Percentiles rank a stretch among this genome's conserved stretches.
Evolutionary conservation across 208 protist species (phyloP).

Genomic region (Trypanosoma scelopori): DNA sequence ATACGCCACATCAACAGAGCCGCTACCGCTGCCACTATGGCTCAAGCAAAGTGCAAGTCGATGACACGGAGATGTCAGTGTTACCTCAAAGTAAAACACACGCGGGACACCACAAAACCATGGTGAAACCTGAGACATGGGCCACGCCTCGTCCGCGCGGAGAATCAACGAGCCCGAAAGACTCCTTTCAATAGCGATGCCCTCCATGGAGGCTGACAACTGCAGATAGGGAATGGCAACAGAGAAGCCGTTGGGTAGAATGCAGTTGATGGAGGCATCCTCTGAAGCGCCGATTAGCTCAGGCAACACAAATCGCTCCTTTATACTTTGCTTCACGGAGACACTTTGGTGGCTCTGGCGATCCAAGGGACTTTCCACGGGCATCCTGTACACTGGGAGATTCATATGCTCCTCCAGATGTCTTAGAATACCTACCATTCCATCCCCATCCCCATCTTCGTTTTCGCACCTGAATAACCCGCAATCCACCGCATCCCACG

Average conservation of each 20-base stretch:
- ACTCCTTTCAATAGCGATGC: conserved; percentile 72
- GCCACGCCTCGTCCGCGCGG: conserved; percentile 85
- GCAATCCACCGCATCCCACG: conserved; percentile 81
- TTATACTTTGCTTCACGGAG: conserved; percentile 16
- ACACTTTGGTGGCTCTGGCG: conserved; percentile 33
- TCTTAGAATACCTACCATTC: conserved; percentile 37
- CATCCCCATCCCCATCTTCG: conserved; percentile 41
- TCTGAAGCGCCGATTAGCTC: conserved; percentile 67
- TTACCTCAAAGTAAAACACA: conserved; percentile 89
- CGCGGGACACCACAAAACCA: conserved; percentile 75
- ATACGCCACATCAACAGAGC: conserved; percentile 37
- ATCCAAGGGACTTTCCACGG: conserved; percentile 48
- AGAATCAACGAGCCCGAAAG: conserved; percentile 44
- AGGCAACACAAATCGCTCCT: conserved; percentile 40
- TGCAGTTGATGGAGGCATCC: conserved; percentile 60
- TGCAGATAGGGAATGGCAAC: conserved; percentile 68
- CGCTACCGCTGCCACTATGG: not conserved
- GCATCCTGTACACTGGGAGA: conserved; percentile 44
- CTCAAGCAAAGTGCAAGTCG: conserved; percentile 18
- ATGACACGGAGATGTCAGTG: conserved; percentile 38
- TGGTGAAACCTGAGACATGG: conserved; percentile 47
- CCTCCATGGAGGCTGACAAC: conserved; percentile 56
- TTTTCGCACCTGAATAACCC: conserved; percentile 52
- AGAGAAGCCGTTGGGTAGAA: conserved; percentile 85
- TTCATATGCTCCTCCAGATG: conserved; percentile 64